These are phyloP conservation scores for Mesembryanthemum crystallinum DNA, from an alignment of 148 eudicot genomes.

Conservation along the genomic window DNA sequence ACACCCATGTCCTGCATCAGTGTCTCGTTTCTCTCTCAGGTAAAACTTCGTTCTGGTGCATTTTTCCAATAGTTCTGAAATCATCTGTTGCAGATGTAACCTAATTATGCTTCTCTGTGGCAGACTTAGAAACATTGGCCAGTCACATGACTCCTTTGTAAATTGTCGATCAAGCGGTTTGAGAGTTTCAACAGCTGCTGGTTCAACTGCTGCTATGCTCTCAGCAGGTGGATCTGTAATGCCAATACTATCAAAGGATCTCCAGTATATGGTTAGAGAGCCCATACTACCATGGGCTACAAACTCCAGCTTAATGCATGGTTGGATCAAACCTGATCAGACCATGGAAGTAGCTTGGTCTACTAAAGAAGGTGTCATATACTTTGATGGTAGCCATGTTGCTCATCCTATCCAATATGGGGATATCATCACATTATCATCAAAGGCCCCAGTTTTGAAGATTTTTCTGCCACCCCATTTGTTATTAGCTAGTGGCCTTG, in stretches of 20 bases:
- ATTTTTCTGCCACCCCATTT: constrained; percentile 58
- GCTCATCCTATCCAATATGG: constrained; percentile 50
- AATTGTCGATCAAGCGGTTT: constrained; percentile 83
- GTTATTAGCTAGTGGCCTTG: constrained; percentile 11
- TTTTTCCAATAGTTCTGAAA: background rate
- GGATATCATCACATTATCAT: constrained; percentile 61
- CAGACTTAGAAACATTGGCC: constrained; percentile 49
- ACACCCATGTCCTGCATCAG: constrained; percentile 88
- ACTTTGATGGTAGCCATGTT: constrained; percentile 72
- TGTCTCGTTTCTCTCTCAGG: constrained; percentile 91
- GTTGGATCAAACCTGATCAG: constrained; percentile 48
- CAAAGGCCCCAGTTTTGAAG: constrained; percentile 61
- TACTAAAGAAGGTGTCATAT: constrained; percentile 59
- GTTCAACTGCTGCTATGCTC: constrained; percentile 94
- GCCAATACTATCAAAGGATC: constrained; percentile 78
- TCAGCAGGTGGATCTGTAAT: constrained; percentile 85
- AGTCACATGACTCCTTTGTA: constrained; percentile 36
- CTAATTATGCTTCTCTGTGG: background rate
- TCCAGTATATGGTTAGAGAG: constrained; percentile 91
- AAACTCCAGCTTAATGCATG: constrained; percentile 53
- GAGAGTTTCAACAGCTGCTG: constrained; percentile 86
- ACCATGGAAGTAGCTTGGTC: constrained; percentile 59
- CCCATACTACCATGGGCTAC: constrained; percentile 47
- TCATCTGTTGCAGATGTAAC: background rate
- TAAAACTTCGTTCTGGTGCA: constrained; percentile 9